Percentiles rank a stretch among this genome's conserved stretches.
phyloP scores from a whole-genome alignment of 2,329 filamentous ascomycete genomes.

The Fusarium citri region DNA sequence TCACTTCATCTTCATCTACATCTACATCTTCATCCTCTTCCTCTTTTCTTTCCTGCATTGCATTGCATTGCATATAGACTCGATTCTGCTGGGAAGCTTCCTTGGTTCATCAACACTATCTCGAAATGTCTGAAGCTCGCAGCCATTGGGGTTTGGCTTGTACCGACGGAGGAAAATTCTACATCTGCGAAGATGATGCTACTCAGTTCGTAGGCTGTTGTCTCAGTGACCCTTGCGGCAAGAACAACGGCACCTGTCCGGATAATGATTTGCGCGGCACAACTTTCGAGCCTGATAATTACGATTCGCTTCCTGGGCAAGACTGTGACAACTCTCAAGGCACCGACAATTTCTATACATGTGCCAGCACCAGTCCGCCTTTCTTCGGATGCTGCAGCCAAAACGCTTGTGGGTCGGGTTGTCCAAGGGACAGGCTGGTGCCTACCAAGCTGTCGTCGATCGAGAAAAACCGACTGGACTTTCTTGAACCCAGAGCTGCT shows the following conservation, averaged over 20 bases:
- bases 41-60: neutral
- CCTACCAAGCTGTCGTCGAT: slow-evolving; percentile 27
- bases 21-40: neutral
- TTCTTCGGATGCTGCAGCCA: slow-evolving; percentile 56
- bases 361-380: slow-evolving; percentile 47
- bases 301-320: slow-evolving; percentile 50
- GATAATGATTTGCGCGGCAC: slow-evolving; percentile 43
- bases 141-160: slow-evolving; percentile 49
- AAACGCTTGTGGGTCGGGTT: slow-evolving; percentile 39
- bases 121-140: slow-evolving; percentile 32
- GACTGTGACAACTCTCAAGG: slow-evolving; percentile 45
- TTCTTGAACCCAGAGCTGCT: slow-evolving; percentile 28
- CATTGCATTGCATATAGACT: neutral
- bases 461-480: slow-evolving; percentile 24
- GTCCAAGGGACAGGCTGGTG: slow-evolving; percentile 25
- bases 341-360: slow-evolving; percentile 51
- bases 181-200: slow-evolving; percentile 51
- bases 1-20: neutral
- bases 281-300: slow-evolving; percentile 49
- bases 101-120: neutral
- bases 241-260: slow-evolving; percentile 50
- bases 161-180: slow-evolving; percentile 50
- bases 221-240: slow-evolving; percentile 50
- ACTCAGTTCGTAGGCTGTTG: slow-evolving; percentile 57
- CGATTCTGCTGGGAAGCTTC: neutral